Base-by-base conservation (phyloP, 2,329 filamentous ascomycete genomes). In the Aspergillaceae sp. region DNA sequence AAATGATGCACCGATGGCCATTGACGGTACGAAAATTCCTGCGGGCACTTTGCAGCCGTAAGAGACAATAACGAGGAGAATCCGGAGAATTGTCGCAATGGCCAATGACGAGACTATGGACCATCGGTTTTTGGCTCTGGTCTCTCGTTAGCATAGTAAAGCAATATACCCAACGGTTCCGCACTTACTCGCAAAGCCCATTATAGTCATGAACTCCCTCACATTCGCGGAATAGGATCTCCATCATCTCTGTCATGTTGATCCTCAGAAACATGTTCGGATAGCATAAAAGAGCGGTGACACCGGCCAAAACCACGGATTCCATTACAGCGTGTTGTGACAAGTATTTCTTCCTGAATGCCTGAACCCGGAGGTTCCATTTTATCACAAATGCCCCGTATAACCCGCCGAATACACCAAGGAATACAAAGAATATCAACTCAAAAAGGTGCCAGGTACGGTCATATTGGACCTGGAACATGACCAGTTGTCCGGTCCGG, bases 181-280 rank as follows among this genome's bases (percentile, higher is more conserved):
- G 33, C 41, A 64, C 74, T 65, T 69, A 79, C 64, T 96, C 86
- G 75, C 92, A 98, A 10, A 98, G 79, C 4, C 86, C 86, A 52
- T 94, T 81, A 56, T 95, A 96, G 61, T 91, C 87, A 63, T 94
- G 86, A 19, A 77, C 83, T 4, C 86, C 88, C 61, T 94, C 87
- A 57, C 92, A 98, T 63, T 98, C 92, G 9, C 86, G 77, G 65
- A 98, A 98, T 7, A 98, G 72, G 52, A 96, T 94, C 64, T 97
- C 90, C 92, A 98, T 97, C 72, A 89, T 95, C 71, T 97, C 91
- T 0, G 92, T 96, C 92, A 98, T 97, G 68, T 98, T 94, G 58
- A 97, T 96, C 46, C 87, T 78, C 47, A 98, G 65, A 54, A 98
- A 97, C 65, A 86, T 89, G 58, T 98, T 98, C 1, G 91, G 92